Evolutionary conservation across 2,329 filamentous ascomycete genomes (phyloP).

Genomic region (Nannizziopsis barbatae): DNA sequence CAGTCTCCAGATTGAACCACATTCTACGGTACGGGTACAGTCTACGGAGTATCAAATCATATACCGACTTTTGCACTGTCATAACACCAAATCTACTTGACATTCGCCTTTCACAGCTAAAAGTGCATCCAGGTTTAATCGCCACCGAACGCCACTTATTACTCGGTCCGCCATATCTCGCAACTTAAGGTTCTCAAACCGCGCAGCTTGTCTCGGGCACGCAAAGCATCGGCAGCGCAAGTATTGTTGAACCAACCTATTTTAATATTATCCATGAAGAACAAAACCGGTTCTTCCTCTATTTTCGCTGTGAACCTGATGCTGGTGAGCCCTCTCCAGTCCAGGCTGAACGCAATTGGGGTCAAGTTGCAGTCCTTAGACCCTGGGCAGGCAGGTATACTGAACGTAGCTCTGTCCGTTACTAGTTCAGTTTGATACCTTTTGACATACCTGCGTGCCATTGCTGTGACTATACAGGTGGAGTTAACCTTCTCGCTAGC

Average conservation of each 20-base stretch:
- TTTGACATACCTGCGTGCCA: slow-evolving; percentile 36
- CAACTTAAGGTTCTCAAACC: no score
- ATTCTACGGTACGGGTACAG: no score
- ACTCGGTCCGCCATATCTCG: no score
- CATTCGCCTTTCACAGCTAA: no score
- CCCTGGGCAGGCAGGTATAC: slow-evolving; percentile 33
- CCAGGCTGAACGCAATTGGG: slow-evolving; percentile 33
- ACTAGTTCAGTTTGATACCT: slow-evolving; percentile 26
- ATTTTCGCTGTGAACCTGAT: slow-evolving; percentile 41
- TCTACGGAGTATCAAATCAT: no score
- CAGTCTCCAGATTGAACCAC: no score
- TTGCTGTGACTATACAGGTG: slow-evolving; percentile 32
- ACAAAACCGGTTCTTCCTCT: slow-evolving; percentile 31
- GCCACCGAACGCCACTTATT: no score
- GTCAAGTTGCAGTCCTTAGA: slow-evolving; percentile 33
- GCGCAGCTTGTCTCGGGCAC: background rate
- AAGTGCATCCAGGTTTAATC: no score
- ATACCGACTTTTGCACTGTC: no score
- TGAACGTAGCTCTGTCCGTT: slow-evolving; percentile 30
- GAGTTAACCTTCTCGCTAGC: slow-evolving; percentile 34
- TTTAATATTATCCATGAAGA: slow-evolving; percentile 39
- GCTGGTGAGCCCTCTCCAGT: slow-evolving; percentile 35
- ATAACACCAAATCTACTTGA: no score
- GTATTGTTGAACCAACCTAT: slow-evolving; percentile 42
- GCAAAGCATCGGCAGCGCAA: slow-evolving; percentile 34